Evolutionary conservation across 257 asterid genomes (phyloP).

Genomic region (Penstemon newberryi): DNA sequence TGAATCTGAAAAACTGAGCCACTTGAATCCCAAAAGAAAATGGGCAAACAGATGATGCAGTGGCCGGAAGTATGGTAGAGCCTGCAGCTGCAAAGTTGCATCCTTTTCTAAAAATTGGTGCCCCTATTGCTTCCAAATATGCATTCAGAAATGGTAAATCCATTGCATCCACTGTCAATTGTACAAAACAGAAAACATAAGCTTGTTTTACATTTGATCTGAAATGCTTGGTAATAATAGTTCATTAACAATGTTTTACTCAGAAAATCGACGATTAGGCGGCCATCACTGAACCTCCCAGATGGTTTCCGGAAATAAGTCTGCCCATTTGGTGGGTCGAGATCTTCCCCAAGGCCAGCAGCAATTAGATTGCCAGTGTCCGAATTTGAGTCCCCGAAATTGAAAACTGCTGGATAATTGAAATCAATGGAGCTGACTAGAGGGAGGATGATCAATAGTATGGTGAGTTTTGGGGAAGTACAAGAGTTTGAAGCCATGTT

Average conservation of each 20-base stretch:
- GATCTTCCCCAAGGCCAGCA: constrained; percentile 24
- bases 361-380: constrained; percentile 50
- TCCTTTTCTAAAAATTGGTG: constrained; percentile 37
- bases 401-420: constrained; percentile 30
- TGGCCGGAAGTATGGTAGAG: constrained; percentile 38
- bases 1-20: constrained; percentile 46
- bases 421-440: neutral
- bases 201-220: no score
- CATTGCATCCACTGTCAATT: constrained; percentile 26
- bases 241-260: constrained; percentile 21
- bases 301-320: constrained; percentile 42
- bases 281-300: constrained; percentile 44
- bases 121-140: constrained; percentile 40
- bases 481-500: no score
- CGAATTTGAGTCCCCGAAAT: constrained; percentile 41
- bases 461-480: no score
- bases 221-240: no score
- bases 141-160: constrained; percentile 32
- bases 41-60: constrained; percentile 32
- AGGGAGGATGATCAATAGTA: no score
- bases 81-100: constrained; percentile 46
- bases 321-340: constrained; percentile 39
- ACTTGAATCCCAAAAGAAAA: constrained; percentile 41
- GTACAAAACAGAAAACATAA: neutral
- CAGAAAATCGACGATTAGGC: constrained; percentile 42